phyloP scores from a whole-genome alignment of 306 rosid genomes.

The Acacia confusa region DNA sequence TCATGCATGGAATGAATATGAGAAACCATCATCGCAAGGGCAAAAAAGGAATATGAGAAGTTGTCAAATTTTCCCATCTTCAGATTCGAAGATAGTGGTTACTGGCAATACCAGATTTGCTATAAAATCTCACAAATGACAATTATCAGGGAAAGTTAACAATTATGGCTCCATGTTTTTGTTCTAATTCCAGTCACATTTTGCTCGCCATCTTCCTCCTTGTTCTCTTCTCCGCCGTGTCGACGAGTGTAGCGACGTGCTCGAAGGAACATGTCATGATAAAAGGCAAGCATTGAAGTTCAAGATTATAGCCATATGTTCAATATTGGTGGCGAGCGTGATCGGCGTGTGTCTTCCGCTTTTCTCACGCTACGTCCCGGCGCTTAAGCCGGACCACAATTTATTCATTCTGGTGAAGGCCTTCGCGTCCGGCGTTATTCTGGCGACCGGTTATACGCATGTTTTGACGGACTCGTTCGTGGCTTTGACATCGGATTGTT shows the following conservation, averaged over 20 bases:
- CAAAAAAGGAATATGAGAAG: background rate
- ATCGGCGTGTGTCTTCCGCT: conserved; percentile 48
- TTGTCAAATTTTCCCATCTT: background rate
- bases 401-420: conserved; percentile 55
- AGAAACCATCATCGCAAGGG: background rate
- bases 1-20: background rate
- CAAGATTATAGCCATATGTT: conserved; percentile 51
- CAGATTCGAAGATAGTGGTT: background rate
- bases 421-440: conserved; percentile 59
- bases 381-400: conserved; percentile 46
- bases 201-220: background rate
- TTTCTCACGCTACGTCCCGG: conserved; percentile 42
- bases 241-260: conserved; percentile 6
- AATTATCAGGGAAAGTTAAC: background rate
- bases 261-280: conserved; percentile 40
- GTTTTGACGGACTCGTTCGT: conserved; percentile 64
- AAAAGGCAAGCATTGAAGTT: conserved; percentile 33
- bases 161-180: background rate
- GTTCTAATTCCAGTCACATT: background rate
- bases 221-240: background rate
- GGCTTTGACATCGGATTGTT: conserved; percentile 43
- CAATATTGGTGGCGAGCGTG: conserved; percentile 48
- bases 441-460: conserved; percentile 66
- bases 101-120: background rate
- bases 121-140: background rate